Base-by-base conservation (phyloP, 768 basidiomycete genomes). In the Mrakia gelida region DNA sequence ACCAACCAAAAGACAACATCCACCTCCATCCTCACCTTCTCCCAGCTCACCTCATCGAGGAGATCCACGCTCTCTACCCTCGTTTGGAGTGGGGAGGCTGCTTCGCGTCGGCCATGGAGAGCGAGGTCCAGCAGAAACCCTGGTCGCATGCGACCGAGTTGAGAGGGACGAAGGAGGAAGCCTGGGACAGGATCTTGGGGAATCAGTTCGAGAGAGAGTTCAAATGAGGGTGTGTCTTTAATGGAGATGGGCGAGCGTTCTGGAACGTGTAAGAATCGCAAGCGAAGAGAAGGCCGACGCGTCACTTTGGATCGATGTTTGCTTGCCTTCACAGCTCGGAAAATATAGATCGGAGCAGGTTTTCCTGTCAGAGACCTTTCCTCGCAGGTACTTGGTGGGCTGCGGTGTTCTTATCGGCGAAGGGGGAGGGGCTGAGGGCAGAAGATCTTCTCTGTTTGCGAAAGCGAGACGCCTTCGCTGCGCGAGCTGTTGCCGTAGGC, bases 41-140 rank as follows among this genome's bases (percentile, higher is more conserved):
- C 30, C 41, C 73, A 23, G 30, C 45, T 9, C n/a, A 68, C 21
- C 65, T 79, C 5, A 49, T 79, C 32, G 34, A 52, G 2, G 43
- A 67, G 43, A 75, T 76, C 0, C 38, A 62, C 63, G 15, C 67
- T 59, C 84, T 82, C 10, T 88, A 84, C 81, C 87, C 88, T 56
- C 85, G 88, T 54, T 82, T 83, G 38, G 85, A 85, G n/a, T 88
- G 88, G 87, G 85, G 86, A 5, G 84, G 85, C 80, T 83, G 84
- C 77, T 88, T 88, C 76, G 86, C 84, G 45, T 45, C 9, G 73
- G 85, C 86, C 49, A 85, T 88, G 79, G 86, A 87, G 81, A 84
- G 84, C 78, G 88, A 88, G 81, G 82, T 87, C 56, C 45, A 81
- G 41, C 82, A 86, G 68, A 88, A 88, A 80, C 87, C 87, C 43